phyloP scores from a whole-genome alignment of 768 basidiomycete species.

The Tylopilus rubrobrunneus region DNA sequence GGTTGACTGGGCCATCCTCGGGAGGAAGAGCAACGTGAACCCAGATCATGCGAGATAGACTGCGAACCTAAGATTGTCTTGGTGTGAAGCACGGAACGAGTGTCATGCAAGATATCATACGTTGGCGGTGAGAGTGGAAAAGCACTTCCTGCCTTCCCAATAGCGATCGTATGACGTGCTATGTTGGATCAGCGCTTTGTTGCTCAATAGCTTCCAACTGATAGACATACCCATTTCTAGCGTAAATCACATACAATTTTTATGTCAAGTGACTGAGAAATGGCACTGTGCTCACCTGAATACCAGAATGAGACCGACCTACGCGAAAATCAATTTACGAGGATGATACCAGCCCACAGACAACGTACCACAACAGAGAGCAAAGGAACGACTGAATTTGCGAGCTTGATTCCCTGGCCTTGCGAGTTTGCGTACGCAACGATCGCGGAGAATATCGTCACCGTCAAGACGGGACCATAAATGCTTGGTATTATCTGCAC shows the following conservation, averaged over 20 bases:
- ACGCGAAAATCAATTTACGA: constrained; percentile 1
- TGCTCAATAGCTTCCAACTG: background rate
- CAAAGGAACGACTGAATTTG: constrained; percentile 84
- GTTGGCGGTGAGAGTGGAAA: constrained; percentile 66
- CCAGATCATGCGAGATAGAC: constrained; percentile 77
- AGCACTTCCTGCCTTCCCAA: constrained; percentile 86
- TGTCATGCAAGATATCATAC: constrained; percentile 27
- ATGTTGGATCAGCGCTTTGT: constrained; percentile 1
- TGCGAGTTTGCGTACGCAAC: constrained; percentile 56
- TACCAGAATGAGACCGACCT: constrained; percentile 88
- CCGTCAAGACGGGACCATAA: constrained; percentile 77
- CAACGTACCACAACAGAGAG: constrained; percentile 74
- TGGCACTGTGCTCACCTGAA: constrained; percentile 54
- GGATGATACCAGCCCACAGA: background rate
- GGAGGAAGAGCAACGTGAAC: constrained; percentile 69
- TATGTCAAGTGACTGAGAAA: background rate
- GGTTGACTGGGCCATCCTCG: constrained; percentile 38
- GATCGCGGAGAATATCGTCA: constrained; percentile 67
- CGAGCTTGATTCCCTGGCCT: constrained; percentile 59
- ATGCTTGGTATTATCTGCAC: constrained; percentile 65
- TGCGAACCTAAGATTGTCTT: constrained; percentile 47
- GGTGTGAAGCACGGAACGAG: background rate
- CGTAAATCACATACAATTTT: background rate
- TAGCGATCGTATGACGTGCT: constrained; percentile 86
- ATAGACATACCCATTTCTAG: constrained; percentile 59